phyloP scores from a whole-genome alignment of 345 rosid genomes.

The Brassica nigra region DNA sequence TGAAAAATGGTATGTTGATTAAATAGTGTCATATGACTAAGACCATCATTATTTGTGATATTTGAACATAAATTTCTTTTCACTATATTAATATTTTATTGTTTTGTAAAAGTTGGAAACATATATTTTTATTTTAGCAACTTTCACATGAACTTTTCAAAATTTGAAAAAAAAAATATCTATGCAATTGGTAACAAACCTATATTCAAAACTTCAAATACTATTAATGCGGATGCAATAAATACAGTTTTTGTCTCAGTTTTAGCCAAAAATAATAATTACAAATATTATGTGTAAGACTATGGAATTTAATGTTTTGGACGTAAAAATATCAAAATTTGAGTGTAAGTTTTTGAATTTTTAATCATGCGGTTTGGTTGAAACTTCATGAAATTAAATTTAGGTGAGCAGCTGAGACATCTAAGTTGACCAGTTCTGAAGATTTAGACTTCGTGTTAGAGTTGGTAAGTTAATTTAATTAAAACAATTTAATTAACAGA shows the following conservation, averaged over 20 bases:
- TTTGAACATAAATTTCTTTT: neutral
- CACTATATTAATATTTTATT: neutral
- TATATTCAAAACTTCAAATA: neutral
- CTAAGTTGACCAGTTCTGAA: constrained; percentile 22
- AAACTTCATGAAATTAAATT: neutral
- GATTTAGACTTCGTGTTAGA: constrained; percentile 24
- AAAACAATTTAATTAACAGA: neutral
- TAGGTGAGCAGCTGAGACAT: constrained; percentile 37
- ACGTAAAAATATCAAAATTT: neutral
- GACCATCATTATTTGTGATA: neutral
- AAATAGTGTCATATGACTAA: neutral
- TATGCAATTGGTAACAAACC: neutral
- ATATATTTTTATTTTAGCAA: neutral
- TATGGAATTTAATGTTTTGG: neutral
- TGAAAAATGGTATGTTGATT: neutral
- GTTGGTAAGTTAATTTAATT: constrained; percentile 12
- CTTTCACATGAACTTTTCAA: neutral
- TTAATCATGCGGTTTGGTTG: constrained; percentile 12
- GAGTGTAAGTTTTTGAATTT: neutral
- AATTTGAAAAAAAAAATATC: neutral
- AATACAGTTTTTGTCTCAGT: neutral
- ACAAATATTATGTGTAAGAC: neutral
- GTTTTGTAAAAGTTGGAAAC: neutral
- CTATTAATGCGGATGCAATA: neutral
- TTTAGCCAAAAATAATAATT: neutral